Evolutionary conservation across 768 basidiomycete genomes (phyloP), one percentile per base, ranked within the genome.

Genomic region (Suillus fuscotomentosus): DNA sequence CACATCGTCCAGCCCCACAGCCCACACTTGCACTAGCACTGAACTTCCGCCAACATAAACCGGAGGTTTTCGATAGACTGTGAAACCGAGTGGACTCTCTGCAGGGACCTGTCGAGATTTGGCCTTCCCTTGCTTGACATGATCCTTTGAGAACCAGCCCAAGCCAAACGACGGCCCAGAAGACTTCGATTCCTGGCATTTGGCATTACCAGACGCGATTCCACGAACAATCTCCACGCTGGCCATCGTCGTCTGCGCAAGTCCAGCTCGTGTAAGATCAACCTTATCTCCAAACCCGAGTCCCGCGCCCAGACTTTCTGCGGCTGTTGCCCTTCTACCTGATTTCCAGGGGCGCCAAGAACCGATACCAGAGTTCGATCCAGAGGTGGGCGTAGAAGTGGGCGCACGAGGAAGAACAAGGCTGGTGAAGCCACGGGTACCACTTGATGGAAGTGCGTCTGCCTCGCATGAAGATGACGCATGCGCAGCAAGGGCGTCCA

Each of bases 241-340:
- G 17, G 91, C 90, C 94, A 97, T 96, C 5, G 91, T 94, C 7
- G 88, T 89, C 72, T 93, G 91, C 8, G 94, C 94, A 13, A 93
- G 78, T 4, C 94, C 93, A 20, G 88, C 84, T 13, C 83, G 82
- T 2, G 91, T 88, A 50, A 94, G 78, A 75, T 97, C 92, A 17
- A 95, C 77, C 56, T 81, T 84, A 3, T 87, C 83, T 15, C 78
- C 76, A 0, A 76, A 54, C 5, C 75, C 76, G 22, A 76, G 70
- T 42, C 76, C 73, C 2, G 50, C 45, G 13, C 74, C 69, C 41
- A 75, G 64, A 45, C 59, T 71, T 59, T 74, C 70, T 14, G 72
- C 65, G 10, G 75, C 61, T 13, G 66, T 68, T n/a, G 66, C 45
- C 38, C 63, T 69, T 42, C 71, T 67, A 24, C 67, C 13, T 13